Percentiles rank a stretch among this genome's conserved stretches.
Conservation (phyloP, 1,284 basidiomycete species). For the Ceratobasidium sp. region DNA sequence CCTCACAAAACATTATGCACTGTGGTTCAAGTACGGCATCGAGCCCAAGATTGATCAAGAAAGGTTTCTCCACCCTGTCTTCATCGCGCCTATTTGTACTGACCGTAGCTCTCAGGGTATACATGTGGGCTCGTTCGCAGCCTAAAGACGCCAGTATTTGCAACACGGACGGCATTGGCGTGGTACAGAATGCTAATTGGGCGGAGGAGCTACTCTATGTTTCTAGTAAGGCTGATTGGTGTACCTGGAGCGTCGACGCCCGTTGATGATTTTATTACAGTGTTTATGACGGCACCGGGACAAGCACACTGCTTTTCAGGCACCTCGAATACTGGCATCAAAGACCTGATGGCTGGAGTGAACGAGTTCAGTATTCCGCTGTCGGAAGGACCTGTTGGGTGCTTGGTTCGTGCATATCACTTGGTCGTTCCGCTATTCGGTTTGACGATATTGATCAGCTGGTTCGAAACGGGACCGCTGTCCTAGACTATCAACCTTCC, state of each 20-base stretch:
- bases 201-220: constrained; percentile 11
- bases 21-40: constrained; percentile 35
- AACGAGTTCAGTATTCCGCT: constrained; percentile 25
- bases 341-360: constrained; percentile 1
- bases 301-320: constrained; percentile 19
- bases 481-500: constrained; percentile 14
- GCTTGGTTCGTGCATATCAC: constrained; percentile 5
- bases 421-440: too few species aligned
- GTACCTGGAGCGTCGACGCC: too few species aligned
- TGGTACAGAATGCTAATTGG: constrained; percentile 17
- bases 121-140: constrained; percentile 54
- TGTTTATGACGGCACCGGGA: neutral
- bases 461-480: constrained; percentile 2
- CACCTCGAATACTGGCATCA: neutral
- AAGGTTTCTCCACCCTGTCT: constrained; percentile 9
- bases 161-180: neutral
- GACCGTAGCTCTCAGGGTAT: constrained; percentile 43
- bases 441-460: too few species aligned
- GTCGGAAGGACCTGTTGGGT: constrained; percentile 2
- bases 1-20: constrained; percentile 32
- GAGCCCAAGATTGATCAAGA: constrained; percentile 48
- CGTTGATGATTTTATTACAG: too few species aligned
- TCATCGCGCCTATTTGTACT: neutral
- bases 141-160: constrained; percentile 47
- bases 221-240: neutral